These are phyloP conservation scores for Trichophyton benhamiae DNA, from an alignment of 2,329 filamentous ascomycete species.

Conservation along the genomic window DNA sequence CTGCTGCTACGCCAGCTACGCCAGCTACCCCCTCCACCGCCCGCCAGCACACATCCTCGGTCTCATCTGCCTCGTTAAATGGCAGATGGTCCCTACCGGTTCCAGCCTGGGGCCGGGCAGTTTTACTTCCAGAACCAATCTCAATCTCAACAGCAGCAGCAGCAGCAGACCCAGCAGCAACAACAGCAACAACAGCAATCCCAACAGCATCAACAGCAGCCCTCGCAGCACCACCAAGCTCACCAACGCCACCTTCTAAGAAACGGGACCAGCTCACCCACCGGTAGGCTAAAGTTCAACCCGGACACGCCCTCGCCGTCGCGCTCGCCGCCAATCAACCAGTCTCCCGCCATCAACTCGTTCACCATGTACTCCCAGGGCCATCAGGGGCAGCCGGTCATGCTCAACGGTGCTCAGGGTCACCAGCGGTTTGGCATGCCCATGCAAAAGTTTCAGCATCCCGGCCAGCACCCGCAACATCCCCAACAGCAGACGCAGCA, in stretches of 20 bases:
- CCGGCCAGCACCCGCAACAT: conserved; percentile 35
- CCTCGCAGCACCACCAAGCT: conserved; percentile 27
- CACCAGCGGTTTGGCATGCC: conserved; percentile 40
- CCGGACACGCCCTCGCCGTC: conserved; percentile 39
- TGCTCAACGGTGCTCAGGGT: conserved; percentile 39
- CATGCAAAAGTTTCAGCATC: conserved; percentile 37
- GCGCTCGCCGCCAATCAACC: conserved; percentile 34
- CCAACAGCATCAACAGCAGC: background rate
- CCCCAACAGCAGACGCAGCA: conserved; percentile 25
- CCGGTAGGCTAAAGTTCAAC: conserved; percentile 33
- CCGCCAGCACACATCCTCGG: conserved; percentile 23
- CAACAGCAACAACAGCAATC: conserved; percentile 30
- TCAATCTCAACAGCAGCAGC: conserved; percentile 29
- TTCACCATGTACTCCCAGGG: conserved; percentile 39
- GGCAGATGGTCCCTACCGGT: conserved; percentile 45
- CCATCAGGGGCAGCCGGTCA: conserved; percentile 37
- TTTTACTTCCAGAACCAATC: conserved; percentile 35
- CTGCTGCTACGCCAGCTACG: too few species aligned
- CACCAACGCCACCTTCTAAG: conserved; percentile 34
- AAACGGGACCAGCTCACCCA: conserved; percentile 36
- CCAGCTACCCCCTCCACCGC: background rate
- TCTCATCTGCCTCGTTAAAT: conserved; percentile 41
- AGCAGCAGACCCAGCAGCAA: conserved; percentile 33
- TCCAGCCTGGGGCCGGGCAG: conserved; percentile 42
- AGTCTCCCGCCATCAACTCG: conserved; percentile 31